These are phyloP conservation scores for Mycocentrospora acerina DNA, from an alignment of 2,329 filamentous ascomycete genomes.

Conservation along the genomic window DNA sequence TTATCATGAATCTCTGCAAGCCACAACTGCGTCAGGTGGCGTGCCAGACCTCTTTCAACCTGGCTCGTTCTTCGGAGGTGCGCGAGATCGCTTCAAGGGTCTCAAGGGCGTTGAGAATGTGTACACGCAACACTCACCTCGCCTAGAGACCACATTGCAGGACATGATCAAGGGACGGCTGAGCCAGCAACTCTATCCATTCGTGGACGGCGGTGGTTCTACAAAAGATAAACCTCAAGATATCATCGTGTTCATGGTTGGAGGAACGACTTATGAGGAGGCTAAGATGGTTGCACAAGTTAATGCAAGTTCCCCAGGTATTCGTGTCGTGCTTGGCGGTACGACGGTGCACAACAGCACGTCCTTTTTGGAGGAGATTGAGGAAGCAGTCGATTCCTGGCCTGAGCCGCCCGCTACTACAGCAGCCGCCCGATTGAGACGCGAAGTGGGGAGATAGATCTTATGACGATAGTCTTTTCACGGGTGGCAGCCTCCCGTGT, in stretches of 20 bases:
- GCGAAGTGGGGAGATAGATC: conserved; percentile 57
- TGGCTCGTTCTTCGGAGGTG: conserved; percentile 81
- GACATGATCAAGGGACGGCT: conserved; percentile 90
- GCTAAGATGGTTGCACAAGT: conserved; percentile 94
- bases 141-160: conserved; percentile 83
- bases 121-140: conserved; percentile 94
- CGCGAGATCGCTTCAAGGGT: conserved; percentile 85
- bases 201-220: conserved; percentile 82
- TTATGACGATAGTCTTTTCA: background rate
- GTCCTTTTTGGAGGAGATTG: conserved; percentile 87
- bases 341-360: conserved; percentile 86
- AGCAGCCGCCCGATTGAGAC: conserved; percentile 62
- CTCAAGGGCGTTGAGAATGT: conserved; percentile 98
- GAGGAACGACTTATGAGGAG: conserved; percentile 93
- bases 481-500: background rate
- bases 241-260: conserved; percentile 90
- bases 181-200: conserved; percentile 85
- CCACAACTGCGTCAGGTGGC: conserved; percentile 68
- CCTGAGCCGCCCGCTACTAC: conserved; percentile 60
- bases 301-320: conserved; percentile 85
- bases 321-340: conserved; percentile 85
- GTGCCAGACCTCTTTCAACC: conserved; percentile 93
- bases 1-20: conserved; percentile 85
- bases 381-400: conserved; percentile 85
- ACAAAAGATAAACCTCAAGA: conserved; percentile 96